Conservation (phyloP, 805 yeast species). For the Cephaloascus albidus region DNA sequence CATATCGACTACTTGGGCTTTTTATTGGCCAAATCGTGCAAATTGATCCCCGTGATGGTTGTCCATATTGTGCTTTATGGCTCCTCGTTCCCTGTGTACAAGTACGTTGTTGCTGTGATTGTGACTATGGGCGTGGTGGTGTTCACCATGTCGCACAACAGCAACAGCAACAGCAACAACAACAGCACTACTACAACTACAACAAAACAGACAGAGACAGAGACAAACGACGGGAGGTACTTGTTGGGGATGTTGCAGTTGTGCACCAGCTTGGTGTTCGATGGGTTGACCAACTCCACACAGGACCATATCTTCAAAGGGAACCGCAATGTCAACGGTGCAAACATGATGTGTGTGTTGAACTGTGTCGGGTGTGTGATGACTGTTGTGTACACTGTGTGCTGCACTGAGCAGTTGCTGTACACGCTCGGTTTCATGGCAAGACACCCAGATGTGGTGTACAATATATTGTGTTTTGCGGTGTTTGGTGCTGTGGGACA, state of each 20-base stretch:
- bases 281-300: conserved; percentile 88
- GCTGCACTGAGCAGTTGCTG: conserved; percentile 37
- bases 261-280: conserved; percentile 58
- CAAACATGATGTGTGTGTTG: conserved; percentile 74
- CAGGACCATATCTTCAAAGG: conserved; percentile 75
- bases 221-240: conserved; percentile 30
- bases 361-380: conserved; percentile 34
- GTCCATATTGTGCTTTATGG: conserved; percentile 68
- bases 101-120: conserved; percentile 66
- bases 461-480: conserved; percentile 59
- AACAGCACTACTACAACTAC: too few species aligned
- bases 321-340: conserved; percentile 56
- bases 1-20: conserved; percentile 84
- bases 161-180: too few species aligned
- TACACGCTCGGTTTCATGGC: conserved; percentile 40
- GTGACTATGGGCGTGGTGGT: conserved; percentile 79
- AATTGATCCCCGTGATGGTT: conserved; percentile 87
- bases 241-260: conserved; percentile 54
- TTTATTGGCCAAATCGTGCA: conserved; percentile 86
- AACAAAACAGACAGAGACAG: conserved; percentile 13
- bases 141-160: conserved; percentile 55
- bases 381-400: conserved; percentile 38
- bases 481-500: conserved; percentile 87
- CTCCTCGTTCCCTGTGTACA: conserved; percentile 62
- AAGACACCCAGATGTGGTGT: conserved; percentile 42